Percentiles rank a stretch among this genome's conserved stretches.
Conservation (phyloP, 768 basidiomycete genomes). For the Pluteus cervinus region DNA sequence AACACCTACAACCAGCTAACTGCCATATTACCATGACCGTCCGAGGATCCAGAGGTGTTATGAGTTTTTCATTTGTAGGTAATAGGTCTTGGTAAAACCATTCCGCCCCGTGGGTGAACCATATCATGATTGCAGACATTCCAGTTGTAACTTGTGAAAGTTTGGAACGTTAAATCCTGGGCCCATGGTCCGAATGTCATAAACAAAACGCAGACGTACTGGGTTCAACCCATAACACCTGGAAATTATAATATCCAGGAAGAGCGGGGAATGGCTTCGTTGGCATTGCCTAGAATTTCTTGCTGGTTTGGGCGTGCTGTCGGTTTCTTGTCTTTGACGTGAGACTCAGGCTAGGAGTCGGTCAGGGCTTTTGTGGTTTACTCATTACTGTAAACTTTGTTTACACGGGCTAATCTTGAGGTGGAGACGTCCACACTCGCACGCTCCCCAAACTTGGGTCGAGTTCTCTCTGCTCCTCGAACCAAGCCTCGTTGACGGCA, state of each 20-base stretch:
- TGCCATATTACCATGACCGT: constrained; percentile 56
- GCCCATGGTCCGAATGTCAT: neutral
- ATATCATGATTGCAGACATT: constrained; percentile 42
- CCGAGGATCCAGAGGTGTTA: constrained; percentile 31
- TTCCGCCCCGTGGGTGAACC: constrained; percentile 43
- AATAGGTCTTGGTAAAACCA: constrained; percentile 60
- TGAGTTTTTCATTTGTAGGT: constrained; percentile 26
- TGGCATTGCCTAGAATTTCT: constrained; percentile 1
- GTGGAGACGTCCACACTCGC: constrained; percentile 2
- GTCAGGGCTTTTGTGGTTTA: too few relatives aligned
- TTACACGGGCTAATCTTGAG: constrained; percentile 6
- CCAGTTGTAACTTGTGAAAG: constrained; percentile 39
- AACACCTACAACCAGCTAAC: constrained; percentile 49
- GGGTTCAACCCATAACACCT: constrained; percentile 58
- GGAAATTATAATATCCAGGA: constrained; percentile 47
- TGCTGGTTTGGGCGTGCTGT: too few relatives aligned
- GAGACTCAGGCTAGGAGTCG: too few relatives aligned
- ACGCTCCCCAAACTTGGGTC: neutral
- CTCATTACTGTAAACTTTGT: too few relatives aligned
- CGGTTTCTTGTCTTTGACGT: too few relatives aligned
- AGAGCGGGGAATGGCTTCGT: constrained; percentile 41
- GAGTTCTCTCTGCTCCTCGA: too few relatives aligned
- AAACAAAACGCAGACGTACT: constrained; percentile 20
- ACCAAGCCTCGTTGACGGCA: too few relatives aligned
- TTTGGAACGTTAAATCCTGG: too few relatives aligned